Conservation (phyloP, 148 eudicot species). For the Persicaria maculosa region DNA sequence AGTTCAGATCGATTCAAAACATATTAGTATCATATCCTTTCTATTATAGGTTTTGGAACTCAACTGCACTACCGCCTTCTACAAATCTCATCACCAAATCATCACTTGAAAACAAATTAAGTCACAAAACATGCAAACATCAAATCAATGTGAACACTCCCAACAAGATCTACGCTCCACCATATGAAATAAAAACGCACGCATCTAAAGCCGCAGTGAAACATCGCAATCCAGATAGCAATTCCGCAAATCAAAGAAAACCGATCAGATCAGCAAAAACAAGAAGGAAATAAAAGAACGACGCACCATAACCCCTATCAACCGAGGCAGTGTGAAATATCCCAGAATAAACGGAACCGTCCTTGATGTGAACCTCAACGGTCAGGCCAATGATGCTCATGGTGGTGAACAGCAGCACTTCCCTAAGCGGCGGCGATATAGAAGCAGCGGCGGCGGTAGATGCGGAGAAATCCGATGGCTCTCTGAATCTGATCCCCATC, state of each 20-base stretch:
- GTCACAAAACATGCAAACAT: not conserved
- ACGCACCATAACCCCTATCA: slow-evolving; percentile 54
- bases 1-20: not conserved
- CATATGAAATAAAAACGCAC: slow-evolving; percentile 21
- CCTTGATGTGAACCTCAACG: slow-evolving; percentile 73
- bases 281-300: not conserved
- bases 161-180: slow-evolving; percentile 12
- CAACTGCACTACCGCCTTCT: not conserved
- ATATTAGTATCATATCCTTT: not conserved
- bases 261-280: not conserved
- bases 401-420: slow-evolving; percentile 60
- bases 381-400: slow-evolving; percentile 76
- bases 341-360: slow-evolving; percentile 79
- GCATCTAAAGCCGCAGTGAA: not conserved
- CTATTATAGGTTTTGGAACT: not conserved
- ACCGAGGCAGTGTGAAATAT: slow-evolving; percentile 63
- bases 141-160: slow-evolving; percentile 4
- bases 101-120: not conserved
- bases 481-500: slow-evolving; percentile 15
- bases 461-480: slow-evolving; percentile 3
- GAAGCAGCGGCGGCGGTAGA: not conserved
- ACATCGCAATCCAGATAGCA: slow-evolving; percentile 12
- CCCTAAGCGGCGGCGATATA: slow-evolving; percentile 26
- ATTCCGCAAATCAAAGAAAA: slow-evolving; percentile 7
- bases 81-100: not conserved